Evolutionary conservation across 495 filamentous ascomycete genomes (phyloP), one percentile per base, ranked within the genome.

Genomic region (Penicillium manginii): DNA sequence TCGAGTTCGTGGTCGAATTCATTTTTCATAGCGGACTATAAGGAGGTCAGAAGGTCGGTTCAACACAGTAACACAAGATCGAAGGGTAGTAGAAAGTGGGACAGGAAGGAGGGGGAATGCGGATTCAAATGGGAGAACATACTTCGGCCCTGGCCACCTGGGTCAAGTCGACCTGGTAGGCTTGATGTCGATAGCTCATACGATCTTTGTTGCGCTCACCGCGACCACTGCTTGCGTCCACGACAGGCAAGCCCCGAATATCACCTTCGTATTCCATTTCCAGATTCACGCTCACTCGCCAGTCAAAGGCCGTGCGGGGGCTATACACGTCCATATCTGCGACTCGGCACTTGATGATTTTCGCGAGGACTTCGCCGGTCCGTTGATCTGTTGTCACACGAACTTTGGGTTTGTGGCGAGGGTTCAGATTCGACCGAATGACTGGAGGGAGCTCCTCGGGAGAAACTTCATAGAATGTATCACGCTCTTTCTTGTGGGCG

Each of bases 1-100:
- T 97, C 93, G 9, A 96, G 83, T 69, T 97, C 93, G 67, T 96
- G 91, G 55, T 91, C 88, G 61, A 92, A 93, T 10, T 88, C 64
- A 50, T 72, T 62, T 66, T 82, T 75, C 58, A 69, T 54, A 6
- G 70, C 62, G 37, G 70, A 64, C 80, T 82, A 61, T 69, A 12
- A 17, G n/a, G 15, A 26, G 29, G 60, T 68, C 58, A 68, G 66
- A 61, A 64, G 60, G 43, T 43, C 48, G 59, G 0, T 56, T 45
- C 29, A 11, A 47, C 14, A 21, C 10, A 53, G 45, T 43, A 39
- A 43, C 22, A 62, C 56, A 51, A 14, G 19, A 21, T 8, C 12
- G 40, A 50, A 46, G 45, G 45, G 45, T 47, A n/a, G 19, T 47
- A 23, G 45, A 10, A 47, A 12, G 15, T 2, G 2, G 11, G 14